Base-by-base conservation (phyloP, 331 rosid species). In the Pyracantha coccinea region DNA sequence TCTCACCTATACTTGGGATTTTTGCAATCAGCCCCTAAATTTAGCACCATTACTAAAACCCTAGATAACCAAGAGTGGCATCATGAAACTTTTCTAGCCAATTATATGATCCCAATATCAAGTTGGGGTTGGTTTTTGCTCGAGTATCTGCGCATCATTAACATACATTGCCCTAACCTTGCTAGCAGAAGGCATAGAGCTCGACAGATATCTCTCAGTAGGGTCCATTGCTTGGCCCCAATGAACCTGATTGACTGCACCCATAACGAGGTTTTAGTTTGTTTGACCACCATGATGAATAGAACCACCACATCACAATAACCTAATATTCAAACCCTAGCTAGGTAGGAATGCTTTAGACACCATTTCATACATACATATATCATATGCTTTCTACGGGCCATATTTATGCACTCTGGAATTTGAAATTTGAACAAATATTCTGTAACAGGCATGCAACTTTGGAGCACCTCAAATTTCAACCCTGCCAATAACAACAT, bases 161-260 rank as follows among this genome's bases (percentile, higher is more conserved):
- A 12, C 64, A 12, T 17, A 20, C 4, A 17, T 28, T 21, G 44
- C 66, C 69, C 15, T 77, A 0, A 38, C 45, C 45, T 38, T 10
- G 71, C 21, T 29, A 50, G 55, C 21, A 27, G 9, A 28, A 21
- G 53, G 74, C 72, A 15, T 68, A 0, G 72, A 73, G 82, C 29
- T 66, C 57, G 68, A 71, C 68, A 35, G 13, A 7, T 15, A 57
- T 20, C 76, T 53, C 12, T n/a, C 8, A 5, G 64, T 25, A 17
- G 80, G 85, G 63, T 70, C 76, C 57, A 24, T 52, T 52, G 38
- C 33, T 60, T 52, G 41, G 86, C 35, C 72, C 9, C 33, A 62
- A 74, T 53, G 77, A 64, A 79, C 50, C 72, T 44, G 69, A 69
- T 74, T 86, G 87, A 75, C 85, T 83, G 83, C 89, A 80, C 73